Evolutionary conservation across 202 grass and related monocot species (phyloP).

Genomic region (Hordeum pubiflorum): DNA sequence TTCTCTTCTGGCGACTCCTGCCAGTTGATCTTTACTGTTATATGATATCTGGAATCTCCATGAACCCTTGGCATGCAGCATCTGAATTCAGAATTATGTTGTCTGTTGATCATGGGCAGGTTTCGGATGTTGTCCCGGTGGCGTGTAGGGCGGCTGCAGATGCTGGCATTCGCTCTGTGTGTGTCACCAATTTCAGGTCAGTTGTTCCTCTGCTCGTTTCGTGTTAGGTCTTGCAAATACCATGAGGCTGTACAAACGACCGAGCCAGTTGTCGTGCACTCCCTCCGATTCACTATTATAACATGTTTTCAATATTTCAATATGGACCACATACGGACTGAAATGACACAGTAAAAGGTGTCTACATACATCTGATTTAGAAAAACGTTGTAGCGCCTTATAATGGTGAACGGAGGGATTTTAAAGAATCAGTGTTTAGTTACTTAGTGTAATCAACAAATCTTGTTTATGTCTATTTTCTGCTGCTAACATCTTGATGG

Average conservation of each 20-base stretch:
- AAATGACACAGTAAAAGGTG: too few species aligned
- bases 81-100: neutral
- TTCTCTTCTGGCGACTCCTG: neutral
- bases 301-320: too few species aligned
- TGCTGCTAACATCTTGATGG: neutral
- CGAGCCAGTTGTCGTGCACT: neutral
- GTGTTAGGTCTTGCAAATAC: neutral
- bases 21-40: neutral
- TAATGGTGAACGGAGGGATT: too few species aligned
- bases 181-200: conserved; percentile 93
- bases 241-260: neutral
- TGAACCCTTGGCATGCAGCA: neutral
- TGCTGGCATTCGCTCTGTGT: conserved; percentile 84
- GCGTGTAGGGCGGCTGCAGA: conserved; percentile 83
- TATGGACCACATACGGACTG: too few species aligned
- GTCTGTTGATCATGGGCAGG: conserved; percentile 39
- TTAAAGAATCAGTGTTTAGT: neutral
- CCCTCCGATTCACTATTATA: too few species aligned
- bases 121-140: conserved; percentile 91
- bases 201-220: neutral
- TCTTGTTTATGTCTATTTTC: neutral
- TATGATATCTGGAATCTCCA: neutral
- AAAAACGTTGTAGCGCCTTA: too few species aligned
- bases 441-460: neutral
- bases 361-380: too few species aligned